Base-by-base conservation (phyloP, 2,329 filamentous ascomycete species). In the Proliferodiscus dingleyae region DNA sequence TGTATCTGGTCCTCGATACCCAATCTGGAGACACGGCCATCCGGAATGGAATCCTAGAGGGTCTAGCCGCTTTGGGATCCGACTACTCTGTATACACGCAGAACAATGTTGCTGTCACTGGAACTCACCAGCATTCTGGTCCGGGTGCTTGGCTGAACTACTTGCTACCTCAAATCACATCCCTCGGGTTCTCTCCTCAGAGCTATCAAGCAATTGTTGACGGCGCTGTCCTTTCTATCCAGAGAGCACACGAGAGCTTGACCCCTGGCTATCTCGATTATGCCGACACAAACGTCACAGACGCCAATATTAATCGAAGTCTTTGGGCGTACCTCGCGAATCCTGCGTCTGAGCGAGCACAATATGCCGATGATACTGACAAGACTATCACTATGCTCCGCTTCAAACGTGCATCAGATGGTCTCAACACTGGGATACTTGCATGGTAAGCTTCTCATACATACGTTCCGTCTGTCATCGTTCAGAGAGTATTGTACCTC, bases 91-190 rank as follows among this genome's bases (percentile, higher is more conserved):
- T 83, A 37, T 97, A 96, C 65, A 78, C 74, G 28, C 77, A 85
- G 59, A 77, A 85, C 60, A 96, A 95, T 59, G 68, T 96, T 22
- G 91, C 91, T 23, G 77, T 97, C 16, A 95, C 88, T 0, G 91
- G 89, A 45, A 96, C 91, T 0, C 91, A 97, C 65, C 89, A 86
- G 21, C 91, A 96, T 67, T 83, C 89, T 23, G 90, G 90, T 0
- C 90, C 91, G 1, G 91, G 87, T 2, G 91, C 85, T 5, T 96
- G 88, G 87, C 73, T 93, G 62, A 97, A 96, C 67, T 96, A 96
- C 63, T 75, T 96, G 9, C 73, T 96, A 4, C 91, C 90, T 3
- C 90, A 96, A 63, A 83, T 96, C 53, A 94, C 91, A 0, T 89
- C 82, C 58, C 74, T 85, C 45, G 91, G 91, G 0, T 95, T 95